Evolutionary conservation across 78 protist species (phyloP), one percentile per base, ranked within the genome.

Genomic region (Paratrimastix pyriformis): DNA sequence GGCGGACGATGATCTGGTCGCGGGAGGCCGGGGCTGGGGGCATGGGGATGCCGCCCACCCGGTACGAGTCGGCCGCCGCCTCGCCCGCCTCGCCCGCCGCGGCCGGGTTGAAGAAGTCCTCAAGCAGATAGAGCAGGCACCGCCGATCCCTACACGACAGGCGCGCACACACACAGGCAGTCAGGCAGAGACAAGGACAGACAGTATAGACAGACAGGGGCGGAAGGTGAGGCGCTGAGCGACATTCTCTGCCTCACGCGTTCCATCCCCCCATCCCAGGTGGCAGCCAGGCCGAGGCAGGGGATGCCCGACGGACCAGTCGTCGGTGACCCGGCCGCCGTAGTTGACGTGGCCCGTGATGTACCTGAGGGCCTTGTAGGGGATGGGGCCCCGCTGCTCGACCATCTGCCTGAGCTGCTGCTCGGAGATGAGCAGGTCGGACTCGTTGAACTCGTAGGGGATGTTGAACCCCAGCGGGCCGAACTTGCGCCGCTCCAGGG

Each of bases 241-340:
- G 8, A 15, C 52, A 11, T 46, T 8, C 11, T 46, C 8, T 8
- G 52, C 8, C 11, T 46, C 52, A 11, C 52, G 52, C 52, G 52
- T 11, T 46, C 52, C 52, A 8, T 46, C 52, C n/a, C n/a, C n/a
- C n/a, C n/a, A n/a, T n/a, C n/a, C n/a, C n/a, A 4, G 8, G 0
- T 1, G 57, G 30, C 40, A 9, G 42, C 29, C n/a, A 78, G 44
- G 13, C 60, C 65, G n/a, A n/a, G n/a, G n/a, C n/a, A n/a, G n/a
- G n/a, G n/a, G n/a, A n/a, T n/a, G n/a, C n/a, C n/a, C n/a, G n/a
- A n/a, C n/a, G n/a, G n/a, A n/a, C 82, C 52, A 46, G 39, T 80
- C 79, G 75, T 90, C 93, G 15, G 93, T 90, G 35, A 90, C 87
- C 8, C 93, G 76, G 0, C 93, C 93, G 6, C 93, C 93, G 71